phyloP scores from a whole-genome alignment of 129 eudicot species.

The Escallonia rubra region DNA sequence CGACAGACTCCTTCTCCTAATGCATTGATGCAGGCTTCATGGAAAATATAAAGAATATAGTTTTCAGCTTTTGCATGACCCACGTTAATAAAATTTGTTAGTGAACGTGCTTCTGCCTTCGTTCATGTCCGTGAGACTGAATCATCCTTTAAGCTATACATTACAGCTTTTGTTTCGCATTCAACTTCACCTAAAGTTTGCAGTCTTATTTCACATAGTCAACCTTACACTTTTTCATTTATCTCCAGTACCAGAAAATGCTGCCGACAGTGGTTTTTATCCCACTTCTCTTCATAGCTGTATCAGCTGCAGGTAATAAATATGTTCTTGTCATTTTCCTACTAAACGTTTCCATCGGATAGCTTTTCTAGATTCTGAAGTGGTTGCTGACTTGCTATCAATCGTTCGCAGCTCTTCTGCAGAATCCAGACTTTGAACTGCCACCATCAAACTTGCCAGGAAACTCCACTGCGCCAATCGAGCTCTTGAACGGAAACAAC shows the following conservation, averaged over 20 bases:
- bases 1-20: too few relatives aligned
- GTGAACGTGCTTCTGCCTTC: too few relatives aligned
- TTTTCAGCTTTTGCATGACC: too few relatives aligned
- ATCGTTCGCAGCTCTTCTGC: conserved; percentile 13
- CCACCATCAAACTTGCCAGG: conserved; percentile 14
- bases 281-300: conserved; percentile 2
- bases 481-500: conserved; percentile 17
- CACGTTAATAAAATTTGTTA: too few relatives aligned
- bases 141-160: too few relatives aligned
- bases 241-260: conserved; percentile 1
- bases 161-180: too few relatives aligned
- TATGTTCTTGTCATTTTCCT: background rate
- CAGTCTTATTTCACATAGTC: background rate
- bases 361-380: background rate
- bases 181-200: too few relatives aligned
- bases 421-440: conserved; percentile 32
- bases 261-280: conserved; percentile 1
- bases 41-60: too few relatives aligned
- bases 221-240: background rate
- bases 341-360: background rate
- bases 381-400: too few relatives aligned
- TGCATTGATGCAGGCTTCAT: too few relatives aligned
- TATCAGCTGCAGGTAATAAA: conserved; percentile 13
- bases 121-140: too few relatives aligned
- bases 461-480: conserved; percentile 16